phyloP scores from a whole-genome alignment of 2,329 filamentous ascomycete genomes.

The Metarhizium robertsii region DNA sequence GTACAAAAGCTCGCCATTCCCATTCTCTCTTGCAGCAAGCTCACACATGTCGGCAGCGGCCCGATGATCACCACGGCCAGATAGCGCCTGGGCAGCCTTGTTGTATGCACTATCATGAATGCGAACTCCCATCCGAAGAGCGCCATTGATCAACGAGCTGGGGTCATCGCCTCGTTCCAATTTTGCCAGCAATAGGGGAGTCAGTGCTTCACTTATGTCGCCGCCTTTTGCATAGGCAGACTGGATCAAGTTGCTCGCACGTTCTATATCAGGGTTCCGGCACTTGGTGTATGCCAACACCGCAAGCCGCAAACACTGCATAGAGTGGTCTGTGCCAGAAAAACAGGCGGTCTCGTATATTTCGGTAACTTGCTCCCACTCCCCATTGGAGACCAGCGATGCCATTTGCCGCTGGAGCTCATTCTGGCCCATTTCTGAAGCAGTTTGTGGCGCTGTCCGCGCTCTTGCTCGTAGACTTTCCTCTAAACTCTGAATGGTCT shows the following conservation, averaged over 20 bases:
- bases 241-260: conserved; percentile 30
- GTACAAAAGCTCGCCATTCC: conserved; percentile 25
- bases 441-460: not conserved
- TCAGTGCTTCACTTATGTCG: conserved; percentile 31
- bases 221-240: conserved; percentile 28
- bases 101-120: conserved; percentile 28
- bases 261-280: conserved; percentile 16
- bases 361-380: conserved; percentile 22
- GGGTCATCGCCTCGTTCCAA: conserved; percentile 23
- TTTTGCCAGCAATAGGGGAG: conserved; percentile 28
- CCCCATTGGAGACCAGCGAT: conserved; percentile 11
- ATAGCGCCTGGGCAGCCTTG: conserved; percentile 23
- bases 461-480: not conserved
- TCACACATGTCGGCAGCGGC: conserved; percentile 24
- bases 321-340: not conserved
- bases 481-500: conserved; percentile 12
- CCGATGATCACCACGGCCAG: conserved; percentile 17
- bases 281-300: conserved; percentile 32
- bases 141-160: conserved; percentile 16
- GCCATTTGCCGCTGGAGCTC: conserved; percentile 12
- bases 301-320: conserved; percentile 32
- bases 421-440: not conserved
- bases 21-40: conserved; percentile 26
- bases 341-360: conserved; percentile 23
- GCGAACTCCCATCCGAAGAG: conserved; percentile 16